Percentiles rank a stretch among this genome's conserved stretches.
Conservation (phyloP, 2,329 filamentous ascomycete genomes). For the Trichoderma cornu-damae region DNA sequence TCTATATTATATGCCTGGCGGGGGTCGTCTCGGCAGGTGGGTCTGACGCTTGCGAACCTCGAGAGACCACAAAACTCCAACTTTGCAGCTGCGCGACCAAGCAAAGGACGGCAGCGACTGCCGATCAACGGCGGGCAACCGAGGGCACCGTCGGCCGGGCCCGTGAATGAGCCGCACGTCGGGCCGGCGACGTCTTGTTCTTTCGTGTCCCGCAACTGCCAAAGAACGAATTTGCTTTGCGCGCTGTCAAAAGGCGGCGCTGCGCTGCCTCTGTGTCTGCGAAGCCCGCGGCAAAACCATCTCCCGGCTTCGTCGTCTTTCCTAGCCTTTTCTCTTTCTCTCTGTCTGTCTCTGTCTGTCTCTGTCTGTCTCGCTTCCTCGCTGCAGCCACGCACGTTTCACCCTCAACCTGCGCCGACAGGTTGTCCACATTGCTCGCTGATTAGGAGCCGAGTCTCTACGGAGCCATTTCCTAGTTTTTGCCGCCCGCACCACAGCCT, state of each 20-base stretch:
- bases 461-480: neutral
- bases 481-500: neutral
- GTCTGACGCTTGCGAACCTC: neutral
- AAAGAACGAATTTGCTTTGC: neutral
- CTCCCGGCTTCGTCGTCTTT: neutral
- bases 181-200: neutral
- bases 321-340: neutral
- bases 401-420: neutral
- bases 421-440: neutral
- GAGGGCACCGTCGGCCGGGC: neutral
- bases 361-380: neutral
- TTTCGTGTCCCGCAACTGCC: neutral
- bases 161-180: neutral
- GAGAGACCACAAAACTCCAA: no score
- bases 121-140: neutral
- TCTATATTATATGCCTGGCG: neutral
- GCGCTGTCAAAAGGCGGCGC: neutral
- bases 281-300: neutral
- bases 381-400: neutral
- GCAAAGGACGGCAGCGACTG: neutral
- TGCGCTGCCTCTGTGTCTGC: no score
- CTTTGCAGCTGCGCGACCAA: slow-evolving; percentile 4
- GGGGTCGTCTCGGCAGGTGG: neutral
- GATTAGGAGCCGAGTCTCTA: neutral
- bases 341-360: neutral